Evolutionary conservation across 257 asterid genomes (phyloP), one percentile per base, ranked within the genome.

Genomic region (Linaria vulgaris): DNA sequence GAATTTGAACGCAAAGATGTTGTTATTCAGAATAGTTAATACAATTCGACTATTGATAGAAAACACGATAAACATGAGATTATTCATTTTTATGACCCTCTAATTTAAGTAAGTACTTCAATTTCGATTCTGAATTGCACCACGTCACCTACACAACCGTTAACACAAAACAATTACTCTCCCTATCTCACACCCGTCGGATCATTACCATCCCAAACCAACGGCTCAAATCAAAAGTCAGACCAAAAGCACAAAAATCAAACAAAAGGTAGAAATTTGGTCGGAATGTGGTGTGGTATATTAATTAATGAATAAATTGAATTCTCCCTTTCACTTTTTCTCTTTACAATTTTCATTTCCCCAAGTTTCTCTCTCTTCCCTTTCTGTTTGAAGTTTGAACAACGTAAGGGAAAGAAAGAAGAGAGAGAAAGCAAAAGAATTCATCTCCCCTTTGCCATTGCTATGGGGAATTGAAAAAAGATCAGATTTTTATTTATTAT

Each of bases 211-310:
- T 44, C 48, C 44, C 3, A 10, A 15, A 73, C 71, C 65, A 49
- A 76, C 82, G 88, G 85, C 59, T 30, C 6, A 8, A 19, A 49
- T 4, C 24, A 11, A 23, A 64, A 5, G 67, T 48, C 70, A 68
- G 76, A 71, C 78, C 72, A 27, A 65, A 22, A 38, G 71, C 70
- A 77, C 81, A 37, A 68, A 80, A 68, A 79, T 27, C 34, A 66
- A 68, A 44, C 65, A 61, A 63, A 73, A 73, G 17, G 63, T 56
- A 43, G 56, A 47, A 68, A 56, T 57, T 52, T 80, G 85, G 82
- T 74, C 80, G 82, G 81, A 62, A 34, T 57, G 69, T 63, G 52
- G n/a, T n/a, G n/a, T n/a, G 74, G 74, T 71, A 76, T 82, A 27
- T 27, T 27, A n/a, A 27, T 27, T 27, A 70, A 74, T 76, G n/a